phyloP scores from a whole-genome alignment of 176 grass and related monocot genomes.

The Olyra latifolia region DNA sequence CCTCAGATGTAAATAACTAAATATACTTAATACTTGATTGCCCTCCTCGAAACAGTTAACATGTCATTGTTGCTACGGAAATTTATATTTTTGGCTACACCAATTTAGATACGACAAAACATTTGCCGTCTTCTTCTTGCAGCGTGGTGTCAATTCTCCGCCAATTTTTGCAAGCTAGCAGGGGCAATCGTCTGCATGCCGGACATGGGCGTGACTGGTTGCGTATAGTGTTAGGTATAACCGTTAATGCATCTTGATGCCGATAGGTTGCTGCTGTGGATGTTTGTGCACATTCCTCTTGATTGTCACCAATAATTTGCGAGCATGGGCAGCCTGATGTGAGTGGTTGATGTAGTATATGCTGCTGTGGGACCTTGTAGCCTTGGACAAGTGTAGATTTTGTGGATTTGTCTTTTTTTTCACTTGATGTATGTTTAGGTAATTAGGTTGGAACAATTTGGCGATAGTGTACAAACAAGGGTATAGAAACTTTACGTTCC shows the following conservation, averaged over 20 bases:
- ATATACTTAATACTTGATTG: neutral
- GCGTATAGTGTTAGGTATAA: constrained; percentile 32
- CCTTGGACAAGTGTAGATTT: neutral
- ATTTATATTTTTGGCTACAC: neutral
- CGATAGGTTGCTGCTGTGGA: constrained; percentile 22
- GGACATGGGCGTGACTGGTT: constrained; percentile 26
- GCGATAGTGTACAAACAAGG: neutral
- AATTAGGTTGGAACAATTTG: neutral
- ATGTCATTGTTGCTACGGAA: constrained; percentile 6
- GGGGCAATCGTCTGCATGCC: neutral
- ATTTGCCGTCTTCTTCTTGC: neutral
- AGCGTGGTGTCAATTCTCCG: neutral
- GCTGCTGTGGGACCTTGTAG: neutral
- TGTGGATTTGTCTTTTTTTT: neutral
- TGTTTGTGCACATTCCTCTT: constrained; percentile 42
- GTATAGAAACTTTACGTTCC: neutral
- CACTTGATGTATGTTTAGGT: neutral
- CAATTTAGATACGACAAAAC: constrained; percentile 24
- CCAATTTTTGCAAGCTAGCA: neutral
- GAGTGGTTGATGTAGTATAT: constrained; percentile 14
- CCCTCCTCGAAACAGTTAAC: neutral
- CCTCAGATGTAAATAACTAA: neutral
- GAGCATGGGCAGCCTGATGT: constrained; percentile 14
- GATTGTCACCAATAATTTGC: constrained; percentile 47
- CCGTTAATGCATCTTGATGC: constrained; percentile 29